A percentile compares a stretch with the other conserved stretches of the same genome.
Conservation (phyloP, 768 basidiomycete species). For the Goffeauzyma gilvescens region DNA sequence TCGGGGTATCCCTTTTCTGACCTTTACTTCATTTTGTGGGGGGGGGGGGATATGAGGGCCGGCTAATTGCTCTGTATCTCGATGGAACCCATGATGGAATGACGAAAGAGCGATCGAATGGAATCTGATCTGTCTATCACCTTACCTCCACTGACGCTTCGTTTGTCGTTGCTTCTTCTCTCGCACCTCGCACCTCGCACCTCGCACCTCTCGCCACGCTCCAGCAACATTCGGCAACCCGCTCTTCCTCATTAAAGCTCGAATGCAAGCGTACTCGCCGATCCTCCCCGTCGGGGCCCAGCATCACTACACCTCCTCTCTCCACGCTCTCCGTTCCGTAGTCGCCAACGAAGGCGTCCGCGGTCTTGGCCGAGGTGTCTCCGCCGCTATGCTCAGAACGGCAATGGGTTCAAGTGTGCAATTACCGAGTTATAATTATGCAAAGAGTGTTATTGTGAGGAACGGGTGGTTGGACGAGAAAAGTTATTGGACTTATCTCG, state of each 20-base stretch:
- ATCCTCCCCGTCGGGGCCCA: constrained; percentile 84
- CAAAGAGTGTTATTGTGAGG: constrained; percentile 58
- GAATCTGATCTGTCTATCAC: no score
- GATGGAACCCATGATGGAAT: no score
- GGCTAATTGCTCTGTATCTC: no score
- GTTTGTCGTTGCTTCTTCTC: no score
- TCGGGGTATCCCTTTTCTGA: no score
- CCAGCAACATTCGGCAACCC: constrained; percentile 28
- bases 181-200: no score
- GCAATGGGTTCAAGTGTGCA: constrained; percentile 68
- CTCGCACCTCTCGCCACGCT: no score
- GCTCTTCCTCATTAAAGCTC: constrained; percentile 76
- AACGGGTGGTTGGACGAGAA: constrained; percentile 52
- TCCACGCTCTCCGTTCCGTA: constrained; percentile 63
- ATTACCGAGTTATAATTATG: constrained; percentile 85
- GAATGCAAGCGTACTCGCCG: constrained; percentile 98
- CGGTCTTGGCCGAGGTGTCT: constrained; percentile 75
- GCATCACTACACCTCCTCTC: constrained; percentile 69
- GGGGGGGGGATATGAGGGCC: no score
- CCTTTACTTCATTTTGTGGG: no score
- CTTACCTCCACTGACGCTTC: no score
- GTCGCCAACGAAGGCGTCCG: constrained; percentile 54
- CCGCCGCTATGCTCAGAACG: constrained; percentile 80
- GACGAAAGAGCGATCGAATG: no score
- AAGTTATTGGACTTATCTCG: constrained; percentile 69